phyloP scores from a whole-genome alignment of 257 asterid species.

The Solanum verrucosum region DNA sequence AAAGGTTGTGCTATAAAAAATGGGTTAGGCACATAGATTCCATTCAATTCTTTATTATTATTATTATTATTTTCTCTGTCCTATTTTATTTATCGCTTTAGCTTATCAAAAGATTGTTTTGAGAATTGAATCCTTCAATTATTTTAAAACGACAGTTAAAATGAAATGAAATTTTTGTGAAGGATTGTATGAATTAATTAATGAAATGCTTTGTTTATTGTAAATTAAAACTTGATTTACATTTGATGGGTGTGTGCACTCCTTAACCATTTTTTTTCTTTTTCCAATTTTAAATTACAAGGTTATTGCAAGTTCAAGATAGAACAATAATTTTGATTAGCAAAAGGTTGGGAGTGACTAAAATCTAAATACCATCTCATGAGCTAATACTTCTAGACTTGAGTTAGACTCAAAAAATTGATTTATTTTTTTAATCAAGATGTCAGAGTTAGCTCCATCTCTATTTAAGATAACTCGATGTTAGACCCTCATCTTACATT shows the following conservation, averaged over 20 bases:
- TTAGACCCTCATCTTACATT: background rate
- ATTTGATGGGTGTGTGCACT: too few relatives aligned
- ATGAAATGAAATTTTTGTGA: background rate
- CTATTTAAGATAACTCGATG: background rate
- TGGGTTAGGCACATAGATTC: background rate
- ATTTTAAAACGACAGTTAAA: background rate
- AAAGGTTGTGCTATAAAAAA: background rate
- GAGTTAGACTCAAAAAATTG: rapidly evolving
- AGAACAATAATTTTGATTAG: background rate
- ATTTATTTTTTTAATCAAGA: too few relatives aligned
- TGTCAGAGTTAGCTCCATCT: too few relatives aligned
- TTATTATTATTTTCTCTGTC: background rate
- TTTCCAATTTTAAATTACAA: too few relatives aligned
- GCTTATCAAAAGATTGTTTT: background rate
- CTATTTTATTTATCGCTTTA: background rate
- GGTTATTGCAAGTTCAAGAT: background rate
- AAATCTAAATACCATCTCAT: background rate
- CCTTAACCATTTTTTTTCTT: too few relatives aligned
- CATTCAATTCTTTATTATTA: background rate
- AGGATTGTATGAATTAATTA: background rate
- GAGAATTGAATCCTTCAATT: background rate
- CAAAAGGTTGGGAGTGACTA: background rate
- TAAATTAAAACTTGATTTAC: background rate
- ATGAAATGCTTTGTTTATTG: background rate
- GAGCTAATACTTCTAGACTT: too few relatives aligned